Percentiles rank a stretch among this genome's conserved stretches.
phyloP scores from a whole-genome alignment of 176 grass and related monocot genomes.

The Pontederia crassipes region DNA sequence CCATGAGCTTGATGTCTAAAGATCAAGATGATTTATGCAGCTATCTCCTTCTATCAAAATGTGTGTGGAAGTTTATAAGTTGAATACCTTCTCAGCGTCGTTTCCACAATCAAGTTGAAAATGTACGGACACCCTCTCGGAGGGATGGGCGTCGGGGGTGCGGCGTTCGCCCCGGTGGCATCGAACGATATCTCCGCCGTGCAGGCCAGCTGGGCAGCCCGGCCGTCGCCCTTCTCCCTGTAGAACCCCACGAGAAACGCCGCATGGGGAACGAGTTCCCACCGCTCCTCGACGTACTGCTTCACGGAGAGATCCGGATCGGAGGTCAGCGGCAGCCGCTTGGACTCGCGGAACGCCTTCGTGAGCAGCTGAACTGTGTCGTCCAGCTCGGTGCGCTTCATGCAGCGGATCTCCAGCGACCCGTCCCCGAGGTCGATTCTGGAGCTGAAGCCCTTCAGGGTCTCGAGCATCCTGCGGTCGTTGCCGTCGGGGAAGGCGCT shows the following conservation, averaged over 20 bases:
- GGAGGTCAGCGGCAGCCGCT: slow-evolving; percentile 39
- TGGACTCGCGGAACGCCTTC: slow-evolving; percentile 59
- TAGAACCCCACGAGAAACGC: slow-evolving; percentile 69
- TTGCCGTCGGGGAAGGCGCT: slow-evolving; percentile 31
- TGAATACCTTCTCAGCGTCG: slow-evolving; percentile 60
- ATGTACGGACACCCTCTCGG: slow-evolving; percentile 68
- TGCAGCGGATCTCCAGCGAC: slow-evolving; percentile 43
- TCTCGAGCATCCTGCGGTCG: slow-evolving; percentile 14
- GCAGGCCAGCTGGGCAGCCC: slow-evolving; percentile 49
- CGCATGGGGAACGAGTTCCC: slow-evolving; percentile 42
- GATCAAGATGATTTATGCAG: slow-evolving; percentile 31
- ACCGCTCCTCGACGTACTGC: slow-evolving; percentile 55
- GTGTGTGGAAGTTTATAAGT: slow-evolving; percentile 19
- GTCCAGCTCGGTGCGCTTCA: slow-evolving; percentile 37
- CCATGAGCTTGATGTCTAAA: slow-evolving; percentile 1
- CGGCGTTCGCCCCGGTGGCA: slow-evolving; percentile 46
- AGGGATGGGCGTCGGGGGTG: slow-evolving; percentile 52
- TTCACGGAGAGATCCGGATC: slow-evolving; percentile 48
- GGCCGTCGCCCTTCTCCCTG: slow-evolving; percentile 9
- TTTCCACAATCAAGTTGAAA: slow-evolving; percentile 87
- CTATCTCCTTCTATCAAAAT: slow-evolving; percentile 69
- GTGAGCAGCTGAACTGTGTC: slow-evolving; percentile 54
- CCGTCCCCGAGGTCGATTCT: slow-evolving; percentile 38
- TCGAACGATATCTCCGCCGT: slow-evolving; percentile 81
- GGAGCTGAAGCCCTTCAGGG: slow-evolving; percentile 2